These are phyloP conservation scores for Amoebophrya sp. DNA, from an alignment of 169 alveolate species.

Conservation along the genomic window DNA sequence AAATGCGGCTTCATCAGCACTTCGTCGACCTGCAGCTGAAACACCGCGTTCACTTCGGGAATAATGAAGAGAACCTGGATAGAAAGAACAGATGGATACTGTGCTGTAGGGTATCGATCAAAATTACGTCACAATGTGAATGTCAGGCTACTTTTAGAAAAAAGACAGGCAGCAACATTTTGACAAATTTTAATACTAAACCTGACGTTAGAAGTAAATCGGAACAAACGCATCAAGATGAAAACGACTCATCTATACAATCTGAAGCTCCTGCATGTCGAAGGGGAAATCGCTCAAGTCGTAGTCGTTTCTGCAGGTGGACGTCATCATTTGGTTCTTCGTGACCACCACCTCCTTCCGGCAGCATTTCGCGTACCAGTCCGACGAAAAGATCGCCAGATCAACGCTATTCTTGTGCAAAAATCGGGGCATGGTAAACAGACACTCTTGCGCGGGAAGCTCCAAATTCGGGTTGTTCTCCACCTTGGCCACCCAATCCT, in stretches of 20 bases:
- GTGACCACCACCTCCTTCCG: not conserved
- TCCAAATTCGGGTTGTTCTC: not conserved
- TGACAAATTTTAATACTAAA: too few relatives aligned
- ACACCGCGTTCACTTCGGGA: not conserved
- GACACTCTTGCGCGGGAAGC: not conserved
- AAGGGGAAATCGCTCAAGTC: not conserved
- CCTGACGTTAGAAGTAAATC: too few relatives aligned
- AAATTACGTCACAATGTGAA: too few relatives aligned
- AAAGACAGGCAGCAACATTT: too few relatives aligned
- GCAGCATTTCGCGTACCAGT: not conserved
- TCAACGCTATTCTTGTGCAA: not conserved
- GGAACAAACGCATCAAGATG: too few relatives aligned
- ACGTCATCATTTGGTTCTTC: slow-evolving; percentile 15
- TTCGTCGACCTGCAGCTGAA: not conserved
- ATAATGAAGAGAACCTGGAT: not conserved
- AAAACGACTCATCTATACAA: too few relatives aligned
- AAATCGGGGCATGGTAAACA: not conserved
- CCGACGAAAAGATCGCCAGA: not conserved
- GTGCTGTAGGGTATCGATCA: too few relatives aligned
- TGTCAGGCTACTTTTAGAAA: too few relatives aligned
- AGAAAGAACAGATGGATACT: too few relatives aligned
- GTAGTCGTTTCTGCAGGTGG: slow-evolving; percentile 16
- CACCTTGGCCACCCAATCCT: not conserved
- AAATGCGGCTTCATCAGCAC: not conserved
- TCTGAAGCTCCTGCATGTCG: too few relatives aligned